Conservation (phyloP, 2,329 filamentous ascomycete genomes). For the Aspergillus sp. region DNA sequence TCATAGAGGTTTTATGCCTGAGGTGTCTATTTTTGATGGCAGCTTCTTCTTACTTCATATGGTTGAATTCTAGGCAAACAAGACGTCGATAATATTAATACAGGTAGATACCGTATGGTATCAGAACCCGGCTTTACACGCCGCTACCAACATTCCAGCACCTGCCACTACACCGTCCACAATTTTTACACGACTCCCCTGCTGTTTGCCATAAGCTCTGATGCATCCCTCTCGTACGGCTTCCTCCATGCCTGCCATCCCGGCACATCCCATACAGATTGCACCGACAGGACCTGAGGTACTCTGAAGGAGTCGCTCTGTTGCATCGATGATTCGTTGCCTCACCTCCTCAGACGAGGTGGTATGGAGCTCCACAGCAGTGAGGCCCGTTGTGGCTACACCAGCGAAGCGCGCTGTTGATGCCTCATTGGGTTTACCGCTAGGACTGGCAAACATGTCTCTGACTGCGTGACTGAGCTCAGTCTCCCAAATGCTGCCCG, state of each 20-base stretch:
- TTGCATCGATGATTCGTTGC: conserved; percentile 60
- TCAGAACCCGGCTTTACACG: conserved; percentile 31
- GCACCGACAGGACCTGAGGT: conserved; percentile 48
- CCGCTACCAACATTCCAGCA: conserved; percentile 27
- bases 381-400: conserved; percentile 72
- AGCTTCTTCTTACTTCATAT: not conserved
- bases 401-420: conserved; percentile 58
- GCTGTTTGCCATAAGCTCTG: conserved; percentile 54
- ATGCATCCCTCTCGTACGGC: conserved; percentile 63
- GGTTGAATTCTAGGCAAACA: too few species aligned
- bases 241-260: conserved; percentile 77
- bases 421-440: conserved; percentile 20
- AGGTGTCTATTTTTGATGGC: conserved; percentile 10
- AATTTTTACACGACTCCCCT: conserved; percentile 55
- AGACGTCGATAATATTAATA: too few species aligned
- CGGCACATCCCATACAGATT: conserved; percentile 79
- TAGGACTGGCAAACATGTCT: conserved; percentile 50
- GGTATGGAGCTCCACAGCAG: conserved; percentile 69
- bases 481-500: conserved; percentile 72
- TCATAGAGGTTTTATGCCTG: conserved; percentile 15
- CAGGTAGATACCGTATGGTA: too few species aligned
- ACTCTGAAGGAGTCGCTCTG: conserved; percentile 53
- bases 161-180: conserved; percentile 58
- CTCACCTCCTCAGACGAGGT: conserved; percentile 56
- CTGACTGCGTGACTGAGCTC: conserved; percentile 61